phyloP scores from a whole-genome alignment of 2,329 filamentous ascomycete species.

The Colletotrichum tofieldiae region DNA sequence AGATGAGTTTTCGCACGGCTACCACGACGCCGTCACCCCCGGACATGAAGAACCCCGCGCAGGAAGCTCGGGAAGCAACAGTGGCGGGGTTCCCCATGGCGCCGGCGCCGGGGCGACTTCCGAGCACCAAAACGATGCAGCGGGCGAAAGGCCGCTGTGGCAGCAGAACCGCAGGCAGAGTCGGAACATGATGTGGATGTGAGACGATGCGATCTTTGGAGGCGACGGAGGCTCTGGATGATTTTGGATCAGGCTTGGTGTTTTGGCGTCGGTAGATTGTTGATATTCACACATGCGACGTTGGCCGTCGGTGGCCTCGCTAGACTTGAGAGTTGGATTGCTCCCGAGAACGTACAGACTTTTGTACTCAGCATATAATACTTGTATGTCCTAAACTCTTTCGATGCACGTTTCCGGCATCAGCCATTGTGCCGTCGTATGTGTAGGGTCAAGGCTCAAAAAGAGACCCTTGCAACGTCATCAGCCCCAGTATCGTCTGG shows the following conservation, averaged over 20 bases:
- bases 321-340: not conserved
- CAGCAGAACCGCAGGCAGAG: slow-evolving; percentile 67
- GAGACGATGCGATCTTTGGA: slow-evolving; percentile 35
- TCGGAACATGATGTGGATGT: slow-evolving; percentile 66
- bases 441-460: too few species aligned
- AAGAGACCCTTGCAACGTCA: not conserved
- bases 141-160: slow-evolving; percentile 63
- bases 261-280: slow-evolving; percentile 19
- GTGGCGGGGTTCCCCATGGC: slow-evolving; percentile 14
- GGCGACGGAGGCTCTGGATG: not conserved
- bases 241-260: not conserved
- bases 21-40: slow-evolving; percentile 57
- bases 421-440: not conserved
- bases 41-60: slow-evolving; percentile 56
- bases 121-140: slow-evolving; percentile 26
- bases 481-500: not conserved
- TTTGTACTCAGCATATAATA: too few species aligned
- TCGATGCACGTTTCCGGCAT: too few species aligned
- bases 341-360: slow-evolving; percentile 3
- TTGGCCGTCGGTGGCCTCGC: not conserved
- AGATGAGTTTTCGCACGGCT: slow-evolving; percentile 63
- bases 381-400: not conserved
- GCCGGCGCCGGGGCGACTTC: slow-evolving; percentile 26
- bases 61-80: slow-evolving; percentile 39
- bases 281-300: not conserved